Evolutionary conservation across 106 monocot genomes (phyloP).

Genomic region (Vanilla planifolia): DNA sequence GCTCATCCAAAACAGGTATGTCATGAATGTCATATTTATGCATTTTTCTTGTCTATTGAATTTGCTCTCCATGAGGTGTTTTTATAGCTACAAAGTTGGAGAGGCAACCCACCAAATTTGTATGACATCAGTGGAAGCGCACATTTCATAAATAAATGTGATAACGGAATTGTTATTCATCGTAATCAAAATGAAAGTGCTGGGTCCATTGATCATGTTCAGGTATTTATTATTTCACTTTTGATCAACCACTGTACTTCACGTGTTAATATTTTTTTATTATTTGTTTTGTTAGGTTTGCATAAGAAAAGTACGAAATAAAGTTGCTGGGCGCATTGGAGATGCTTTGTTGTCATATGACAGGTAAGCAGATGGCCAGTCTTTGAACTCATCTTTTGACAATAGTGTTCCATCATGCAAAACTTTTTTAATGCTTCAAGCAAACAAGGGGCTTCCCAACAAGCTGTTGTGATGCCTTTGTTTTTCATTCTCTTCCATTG

Average conservation of each 20-base stretch:
- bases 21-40: background rate
- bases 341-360: conserved; percentile 73
- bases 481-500: too few species aligned
- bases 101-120: conserved; percentile 70
- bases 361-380: conserved; percentile 20
- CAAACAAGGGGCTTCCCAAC: too few species aligned
- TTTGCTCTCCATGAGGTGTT: background rate
- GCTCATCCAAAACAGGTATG: conserved; percentile 94
- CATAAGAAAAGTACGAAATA: conserved; percentile 86
- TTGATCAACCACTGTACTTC: background rate
- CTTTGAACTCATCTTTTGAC: too few species aligned
- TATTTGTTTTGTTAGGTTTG: conserved; percentile 38
- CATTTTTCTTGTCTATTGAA: background rate
- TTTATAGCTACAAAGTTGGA: conserved; percentile 74
- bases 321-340: conserved; percentile 71
- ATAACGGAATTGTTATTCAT: conserved; percentile 93
- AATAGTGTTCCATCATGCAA: too few species aligned
- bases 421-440: too few species aligned
- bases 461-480: too few species aligned
- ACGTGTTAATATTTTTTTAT: background rate
- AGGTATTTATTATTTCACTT: conserved; percentile 26
- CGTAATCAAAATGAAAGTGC: conserved; percentile 55
- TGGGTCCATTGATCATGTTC: conserved; percentile 55
- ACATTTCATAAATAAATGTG: conserved; percentile 98
- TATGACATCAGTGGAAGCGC: conserved; percentile 99